phyloP scores from a whole-genome alignment of 805 yeast species.

The Tanozyma kutaoensis region DNA sequence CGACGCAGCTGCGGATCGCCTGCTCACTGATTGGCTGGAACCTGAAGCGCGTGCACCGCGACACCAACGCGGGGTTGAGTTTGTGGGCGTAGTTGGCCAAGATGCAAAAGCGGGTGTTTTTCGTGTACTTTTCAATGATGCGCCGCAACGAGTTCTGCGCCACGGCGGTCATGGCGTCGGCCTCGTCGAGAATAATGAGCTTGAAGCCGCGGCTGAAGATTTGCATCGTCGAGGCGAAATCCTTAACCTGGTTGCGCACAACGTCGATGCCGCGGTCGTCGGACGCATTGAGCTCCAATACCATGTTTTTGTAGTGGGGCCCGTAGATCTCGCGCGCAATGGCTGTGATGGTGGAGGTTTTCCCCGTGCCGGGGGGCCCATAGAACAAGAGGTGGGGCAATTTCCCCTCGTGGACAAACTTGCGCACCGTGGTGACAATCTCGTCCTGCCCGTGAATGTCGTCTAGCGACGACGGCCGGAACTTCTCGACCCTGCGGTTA shows the following conservation, averaged over 20 bases:
- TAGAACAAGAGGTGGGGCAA: constrained; percentile 88
- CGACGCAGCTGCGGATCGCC: constrained; percentile 58
- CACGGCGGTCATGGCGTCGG: constrained; percentile 85
- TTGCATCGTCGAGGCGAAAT: constrained; percentile 91
- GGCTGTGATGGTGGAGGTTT: constrained; percentile 80
- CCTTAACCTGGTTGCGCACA: constrained; percentile 94
- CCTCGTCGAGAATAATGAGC: constrained; percentile 86
- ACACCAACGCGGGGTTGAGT: constrained; percentile 83
- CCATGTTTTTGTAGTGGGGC: constrained; percentile 69
- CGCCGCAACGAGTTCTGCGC: constrained; percentile 78
- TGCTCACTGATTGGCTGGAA: constrained; percentile 66
- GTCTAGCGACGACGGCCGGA: constrained; percentile 72
- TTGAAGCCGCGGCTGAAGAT: constrained; percentile 81
- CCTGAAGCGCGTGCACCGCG: constrained; percentile 91
- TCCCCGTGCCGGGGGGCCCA: constrained; percentile 94
- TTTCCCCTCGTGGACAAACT: constrained; percentile 70
- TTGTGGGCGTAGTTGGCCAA: constrained; percentile 94
- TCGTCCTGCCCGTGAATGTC: constrained; percentile 89
- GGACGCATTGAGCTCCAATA: constrained; percentile 86
- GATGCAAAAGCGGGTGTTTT: constrained; percentile 90
- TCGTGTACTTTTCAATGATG: constrained; percentile 84
- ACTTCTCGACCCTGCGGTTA: constrained; percentile 72
- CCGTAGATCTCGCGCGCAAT: constrained; percentile 84
- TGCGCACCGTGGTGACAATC: constrained; percentile 72
- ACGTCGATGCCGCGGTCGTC: constrained; percentile 98